Evolutionary conservation across 768 basidiomycete genomes (phyloP).

Genomic region (Hypholoma sublateritium): DNA sequence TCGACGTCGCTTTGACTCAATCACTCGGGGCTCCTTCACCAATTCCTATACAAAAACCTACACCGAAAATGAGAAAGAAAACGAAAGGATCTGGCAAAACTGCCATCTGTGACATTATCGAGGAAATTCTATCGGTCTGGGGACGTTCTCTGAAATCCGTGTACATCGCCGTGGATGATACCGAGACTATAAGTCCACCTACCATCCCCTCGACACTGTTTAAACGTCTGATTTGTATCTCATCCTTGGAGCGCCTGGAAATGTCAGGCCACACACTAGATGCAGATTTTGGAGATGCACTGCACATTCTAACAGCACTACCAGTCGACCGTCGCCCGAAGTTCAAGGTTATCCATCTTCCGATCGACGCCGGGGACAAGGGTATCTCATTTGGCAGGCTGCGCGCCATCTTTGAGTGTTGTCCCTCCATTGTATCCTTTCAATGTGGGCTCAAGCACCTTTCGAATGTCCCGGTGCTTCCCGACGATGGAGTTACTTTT

Average conservation of each 20-base stretch:
- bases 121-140: not conserved
- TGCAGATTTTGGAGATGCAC: not conserved
- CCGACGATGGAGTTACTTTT: not conserved
- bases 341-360: constrained; percentile 3
- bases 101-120: no score
- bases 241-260: not conserved
- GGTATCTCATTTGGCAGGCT: constrained; percentile 1
- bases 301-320: not conserved
- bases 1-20: no score
- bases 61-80: no score
- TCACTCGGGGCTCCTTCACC: no score
- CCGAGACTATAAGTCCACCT: not conserved
- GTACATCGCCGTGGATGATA: not conserved
- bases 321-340: not conserved
- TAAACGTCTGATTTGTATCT: not conserved
- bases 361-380: not conserved
- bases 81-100: no score
- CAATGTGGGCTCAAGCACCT: constrained; percentile 3
- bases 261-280: not conserved
- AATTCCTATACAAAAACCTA: no score
- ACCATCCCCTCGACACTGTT: not conserved
- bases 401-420: not conserved
- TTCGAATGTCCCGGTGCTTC: not conserved
- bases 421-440: not conserved
- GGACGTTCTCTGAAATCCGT: not conserved